phyloP scores from a whole-genome alignment of 768 basidiomycete species.

The Xerocomellus dryophilus region DNA sequence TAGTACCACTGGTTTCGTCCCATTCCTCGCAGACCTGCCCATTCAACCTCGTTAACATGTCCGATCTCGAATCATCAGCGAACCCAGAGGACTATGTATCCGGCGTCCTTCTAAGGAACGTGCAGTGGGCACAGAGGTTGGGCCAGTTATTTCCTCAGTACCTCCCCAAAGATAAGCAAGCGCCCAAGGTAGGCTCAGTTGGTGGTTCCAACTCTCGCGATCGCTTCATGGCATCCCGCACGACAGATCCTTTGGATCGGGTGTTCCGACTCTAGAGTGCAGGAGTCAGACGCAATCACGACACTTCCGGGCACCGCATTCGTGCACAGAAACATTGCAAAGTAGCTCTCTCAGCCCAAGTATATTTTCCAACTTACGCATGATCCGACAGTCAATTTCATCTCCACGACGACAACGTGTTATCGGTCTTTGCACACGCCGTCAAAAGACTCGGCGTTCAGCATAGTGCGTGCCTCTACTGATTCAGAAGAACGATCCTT shows the following conservation, averaged over 20 bases:
- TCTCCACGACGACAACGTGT: constrained; percentile 61
- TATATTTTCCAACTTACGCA: background rate
- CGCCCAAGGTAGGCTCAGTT: constrained; percentile 18
- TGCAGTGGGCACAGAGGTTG: constrained; percentile 20
- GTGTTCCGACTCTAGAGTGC: constrained; percentile 83
- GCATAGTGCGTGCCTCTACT: constrained; percentile 55
- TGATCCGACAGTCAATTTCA: constrained; percentile 58
- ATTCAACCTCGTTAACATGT: background rate
- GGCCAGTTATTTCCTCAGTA: constrained; percentile 23
- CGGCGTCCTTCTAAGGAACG: constrained; percentile 15
- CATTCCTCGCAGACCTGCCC: background rate
- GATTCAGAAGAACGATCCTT: background rate
- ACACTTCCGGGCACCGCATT: constrained; percentile 78
- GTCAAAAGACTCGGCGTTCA: constrained; percentile 62
- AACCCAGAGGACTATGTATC: background rate
- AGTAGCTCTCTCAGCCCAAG: constrained; percentile 43
- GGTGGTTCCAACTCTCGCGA: background rate
- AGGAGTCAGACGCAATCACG: constrained; percentile 69
- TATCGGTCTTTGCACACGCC: constrained; percentile 73
- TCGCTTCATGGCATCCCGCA: background rate
- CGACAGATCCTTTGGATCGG: constrained; percentile 72
- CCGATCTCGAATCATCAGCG: background rate
- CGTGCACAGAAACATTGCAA: constrained; percentile 84
- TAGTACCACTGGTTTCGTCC: background rate
- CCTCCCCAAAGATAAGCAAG: constrained; percentile 13